Conservation (phyloP, 495 filamentous ascomycete genomes). For the Opeltia flavorubescens region DNA sequence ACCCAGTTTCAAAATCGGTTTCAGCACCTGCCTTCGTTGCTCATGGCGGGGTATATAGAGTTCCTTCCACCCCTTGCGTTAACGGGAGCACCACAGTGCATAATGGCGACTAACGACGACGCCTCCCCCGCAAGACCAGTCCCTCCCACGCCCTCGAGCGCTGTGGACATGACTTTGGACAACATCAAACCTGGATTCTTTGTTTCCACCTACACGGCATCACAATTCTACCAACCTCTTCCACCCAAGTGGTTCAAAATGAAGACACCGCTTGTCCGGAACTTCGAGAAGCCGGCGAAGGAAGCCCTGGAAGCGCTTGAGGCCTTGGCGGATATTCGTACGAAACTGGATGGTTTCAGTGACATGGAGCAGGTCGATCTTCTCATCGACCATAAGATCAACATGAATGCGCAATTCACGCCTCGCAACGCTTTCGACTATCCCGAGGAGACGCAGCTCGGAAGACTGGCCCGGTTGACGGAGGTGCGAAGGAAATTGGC, state of each 20-base stretch:
- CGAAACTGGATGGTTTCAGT: neutral
- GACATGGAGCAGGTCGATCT: neutral
- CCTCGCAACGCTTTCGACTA: neutral
- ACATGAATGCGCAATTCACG: neutral
- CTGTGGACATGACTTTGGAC: too few relatives aligned
- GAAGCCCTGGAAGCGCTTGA: neutral
- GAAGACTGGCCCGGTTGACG: neutral
- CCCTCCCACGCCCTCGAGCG: too few relatives aligned
- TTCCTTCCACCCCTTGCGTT: too few relatives aligned
- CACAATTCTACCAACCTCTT: neutral
- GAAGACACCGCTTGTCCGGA: neutral
- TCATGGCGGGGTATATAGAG: too few relatives aligned
- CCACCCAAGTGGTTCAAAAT: neutral
- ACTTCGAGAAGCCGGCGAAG: neutral
- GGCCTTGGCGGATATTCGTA: neutral
- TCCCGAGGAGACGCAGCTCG: neutral
- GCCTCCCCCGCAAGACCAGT: too few relatives aligned
- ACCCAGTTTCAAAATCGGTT: too few relatives aligned
- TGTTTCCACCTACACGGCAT: neutral
- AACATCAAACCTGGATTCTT: neutral
- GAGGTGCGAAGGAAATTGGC: neutral
- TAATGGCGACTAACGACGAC: too few relatives aligned
- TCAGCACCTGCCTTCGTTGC: too few relatives aligned
- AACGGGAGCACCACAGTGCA: too few relatives aligned
- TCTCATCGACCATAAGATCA: neutral